These are phyloP conservation scores for Didymella segeticola DNA, from an alignment of 2,329 filamentous ascomycete species.

Conservation along the genomic window DNA sequence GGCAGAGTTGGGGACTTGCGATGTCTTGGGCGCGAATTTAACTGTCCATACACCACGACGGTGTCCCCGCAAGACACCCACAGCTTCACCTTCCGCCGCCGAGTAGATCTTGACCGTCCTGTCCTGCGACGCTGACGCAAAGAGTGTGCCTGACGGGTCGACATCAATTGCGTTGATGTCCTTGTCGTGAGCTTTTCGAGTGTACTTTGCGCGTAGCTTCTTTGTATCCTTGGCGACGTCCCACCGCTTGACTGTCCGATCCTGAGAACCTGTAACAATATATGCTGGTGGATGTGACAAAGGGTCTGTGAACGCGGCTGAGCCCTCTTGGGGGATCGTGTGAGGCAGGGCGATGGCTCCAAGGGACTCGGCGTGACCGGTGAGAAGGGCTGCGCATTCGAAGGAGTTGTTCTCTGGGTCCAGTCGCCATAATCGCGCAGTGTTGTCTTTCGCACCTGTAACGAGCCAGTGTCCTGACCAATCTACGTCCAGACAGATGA, in stretches of 20 bases:
- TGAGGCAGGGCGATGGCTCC: conserved; percentile 87
- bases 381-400: conserved; percentile 80
- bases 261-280: conserved; percentile 90
- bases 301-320: conserved; percentile 74
- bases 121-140: conserved; percentile 96
- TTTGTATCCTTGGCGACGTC: conserved; percentile 66
- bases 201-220: conserved; percentile 74
- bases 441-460: conserved; percentile 96
- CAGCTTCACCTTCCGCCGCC: conserved; percentile 83
- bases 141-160: conserved; percentile 75
- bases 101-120: conserved; percentile 98
- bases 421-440: conserved; percentile 86
- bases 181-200: conserved; percentile 95
- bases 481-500: conserved; percentile 92
- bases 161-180: conserved; percentile 96
- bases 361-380: conserved; percentile 91
- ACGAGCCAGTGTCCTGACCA: conserved; percentile 98
- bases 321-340: conserved; percentile 69
- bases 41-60: conserved; percentile 96
- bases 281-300: conserved; percentile 82
- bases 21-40: conserved; percentile 81
- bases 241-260: conserved; percentile 95
- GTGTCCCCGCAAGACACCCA: conserved; percentile 91
- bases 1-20: conserved; percentile 64
- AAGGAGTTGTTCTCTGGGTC: conserved; percentile 78